Evolutionary conservation across 805 yeast species (phyloP).

Genomic region (Metschnikowia gelsemii): DNA sequence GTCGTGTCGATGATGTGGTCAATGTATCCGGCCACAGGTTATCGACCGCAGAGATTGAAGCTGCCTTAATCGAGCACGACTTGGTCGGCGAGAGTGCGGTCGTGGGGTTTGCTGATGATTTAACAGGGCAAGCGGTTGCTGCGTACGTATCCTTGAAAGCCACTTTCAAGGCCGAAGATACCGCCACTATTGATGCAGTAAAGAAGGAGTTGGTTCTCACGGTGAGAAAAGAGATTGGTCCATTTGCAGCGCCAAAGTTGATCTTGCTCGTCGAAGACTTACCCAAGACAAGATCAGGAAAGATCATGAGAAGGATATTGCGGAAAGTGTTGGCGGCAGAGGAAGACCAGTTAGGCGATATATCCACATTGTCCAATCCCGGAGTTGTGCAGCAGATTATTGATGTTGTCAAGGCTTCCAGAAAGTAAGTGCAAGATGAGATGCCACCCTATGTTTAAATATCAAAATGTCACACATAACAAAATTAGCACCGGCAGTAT

Average conservation of each 20-base stretch:
- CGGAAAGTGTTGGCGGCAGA: conserved; percentile 92
- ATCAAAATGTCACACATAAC: too few relatives aligned
- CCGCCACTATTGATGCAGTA: conserved; percentile 46
- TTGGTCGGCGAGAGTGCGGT: conserved; percentile 95
- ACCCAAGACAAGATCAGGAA: conserved; percentile 98
- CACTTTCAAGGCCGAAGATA: conserved; percentile 37
- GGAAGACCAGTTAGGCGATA: conserved; percentile 89
- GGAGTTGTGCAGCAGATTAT: conserved; percentile 77
- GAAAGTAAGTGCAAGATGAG: conserved; percentile 17
- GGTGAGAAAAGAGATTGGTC: conserved; percentile 90
- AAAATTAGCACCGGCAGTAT: too few relatives aligned
- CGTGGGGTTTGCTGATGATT: conserved; percentile 89
- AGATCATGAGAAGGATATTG: conserved; percentile 96
- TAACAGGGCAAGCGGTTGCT: conserved; percentile 96
- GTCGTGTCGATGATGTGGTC: conserved; percentile 98
- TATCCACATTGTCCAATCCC: conserved; percentile 86
- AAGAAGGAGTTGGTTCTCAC: conserved; percentile 78
- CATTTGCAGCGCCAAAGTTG: conserved; percentile 93
- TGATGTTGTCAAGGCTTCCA: conserved; percentile 52
- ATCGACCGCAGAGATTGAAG: conserved; percentile 97
- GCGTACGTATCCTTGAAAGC: conserved; percentile 85
- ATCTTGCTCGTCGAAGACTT: conserved; percentile 82
- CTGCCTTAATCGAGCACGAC: conserved; percentile 77
- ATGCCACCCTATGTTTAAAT: too few relatives aligned
- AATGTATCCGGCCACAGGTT: conserved; percentile 97